phyloP scores from a whole-genome alignment of 345 rosid species.

The Salix udensis region DNA sequence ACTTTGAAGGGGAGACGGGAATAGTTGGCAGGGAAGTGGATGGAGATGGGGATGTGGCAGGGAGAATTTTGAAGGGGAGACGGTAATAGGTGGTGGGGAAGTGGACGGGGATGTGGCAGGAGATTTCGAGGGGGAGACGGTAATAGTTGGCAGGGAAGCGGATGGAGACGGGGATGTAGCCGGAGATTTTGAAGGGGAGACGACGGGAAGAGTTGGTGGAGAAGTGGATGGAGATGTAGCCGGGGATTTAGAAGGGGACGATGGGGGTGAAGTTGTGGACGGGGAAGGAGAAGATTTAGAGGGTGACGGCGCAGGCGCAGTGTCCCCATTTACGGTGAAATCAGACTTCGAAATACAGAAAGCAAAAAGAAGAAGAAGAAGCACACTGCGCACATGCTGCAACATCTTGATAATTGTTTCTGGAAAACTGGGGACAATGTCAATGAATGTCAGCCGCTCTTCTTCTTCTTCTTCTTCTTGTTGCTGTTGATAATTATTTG shows the following conservation, averaged over 20 bases:
- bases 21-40: background rate
- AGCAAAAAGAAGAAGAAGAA: conserved; percentile 19
- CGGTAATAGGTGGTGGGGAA: conserved; percentile 3
- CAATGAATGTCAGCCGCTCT: too few species aligned
- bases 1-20: conserved; percentile 7
- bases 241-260: conserved; percentile 7
- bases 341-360: conserved; percentile 17
- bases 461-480: too few species aligned
- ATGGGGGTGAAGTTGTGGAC: background rate
- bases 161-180: background rate
- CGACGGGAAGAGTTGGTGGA: background rate
- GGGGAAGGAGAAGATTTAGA: too few species aligned
- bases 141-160: background rate
- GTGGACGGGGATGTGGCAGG: background rate
- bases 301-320: conserved; percentile 39
- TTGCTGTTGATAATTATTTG: too few species aligned
- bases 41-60: background rate
- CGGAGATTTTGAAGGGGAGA: conserved; percentile 9
- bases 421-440: too few species aligned
- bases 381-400: conserved; percentile 10
- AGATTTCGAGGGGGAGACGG: conserved; percentile 2
- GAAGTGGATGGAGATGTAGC: background rate
- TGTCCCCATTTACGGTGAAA: conserved; percentile 24
- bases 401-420: background rate
- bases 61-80: conserved; percentile 7